Evolutionary conservation across 164 flowering plant genomes (phyloP).

Genomic region (Vitis labrusca): DNA sequence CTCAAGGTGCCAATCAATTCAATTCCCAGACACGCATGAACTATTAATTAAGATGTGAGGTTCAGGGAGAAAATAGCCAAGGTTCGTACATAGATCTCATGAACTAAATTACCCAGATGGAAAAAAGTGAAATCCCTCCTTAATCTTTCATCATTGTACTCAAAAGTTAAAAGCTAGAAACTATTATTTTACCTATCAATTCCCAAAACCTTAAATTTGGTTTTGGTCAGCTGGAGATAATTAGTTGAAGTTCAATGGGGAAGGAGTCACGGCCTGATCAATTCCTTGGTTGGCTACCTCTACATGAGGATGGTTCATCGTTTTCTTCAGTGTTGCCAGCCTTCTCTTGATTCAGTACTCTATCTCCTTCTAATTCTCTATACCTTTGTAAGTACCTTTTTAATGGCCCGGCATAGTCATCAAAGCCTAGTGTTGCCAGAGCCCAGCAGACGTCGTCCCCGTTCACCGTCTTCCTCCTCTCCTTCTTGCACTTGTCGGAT

Average conservation of each 20-base stretch:
- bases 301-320: slow-evolving; percentile 1
- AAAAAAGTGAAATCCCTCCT: neutral
- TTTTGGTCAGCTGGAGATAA: neutral
- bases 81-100: neutral
- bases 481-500: slow-evolving; percentile 35
- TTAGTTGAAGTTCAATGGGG: neutral
- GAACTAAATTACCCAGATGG: neutral
- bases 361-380: slow-evolving; percentile 29
- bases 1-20: neutral
- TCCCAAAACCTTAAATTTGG: neutral
- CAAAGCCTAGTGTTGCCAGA: slow-evolving; percentile 34
- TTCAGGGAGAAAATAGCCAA: no score
- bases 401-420: slow-evolving; percentile 25
- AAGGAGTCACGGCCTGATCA: neutral
- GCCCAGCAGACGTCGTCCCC: slow-evolving; percentile 45
- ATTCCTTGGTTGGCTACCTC: neutral
- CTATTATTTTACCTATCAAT: neutral
- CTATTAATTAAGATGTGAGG: no score
- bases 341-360: slow-evolving; percentile 12
- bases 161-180: neutral
- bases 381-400: slow-evolving; percentile 30
- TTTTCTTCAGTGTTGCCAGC: slow-evolving; percentile 1
- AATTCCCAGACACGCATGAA: no score
- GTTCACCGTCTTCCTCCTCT: slow-evolving; percentile 44
- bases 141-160: neutral